Base-by-base conservation (phyloP, 1,284 basidiomycete species). In the Wallemia ichthyophaga region DNA sequence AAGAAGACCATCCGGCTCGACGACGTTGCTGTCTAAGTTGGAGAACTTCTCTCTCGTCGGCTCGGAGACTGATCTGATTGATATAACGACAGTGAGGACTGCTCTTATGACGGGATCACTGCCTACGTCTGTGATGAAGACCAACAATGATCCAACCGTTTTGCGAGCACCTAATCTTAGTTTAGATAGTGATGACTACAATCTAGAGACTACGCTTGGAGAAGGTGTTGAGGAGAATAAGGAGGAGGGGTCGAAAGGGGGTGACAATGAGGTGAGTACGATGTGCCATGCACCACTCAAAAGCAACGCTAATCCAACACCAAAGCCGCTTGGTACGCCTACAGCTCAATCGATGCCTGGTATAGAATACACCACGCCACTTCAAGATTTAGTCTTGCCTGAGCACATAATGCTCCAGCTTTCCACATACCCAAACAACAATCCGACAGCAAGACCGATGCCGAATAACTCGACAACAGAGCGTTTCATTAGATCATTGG, bases 41-140 rank as follows among this genome's bases (percentile, higher is more conserved):
- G 91, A 96, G 68, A 96, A 98, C 67, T 78, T 85, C 0, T 85
- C 86, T 0, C 74, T 87, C 68, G 78, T 87, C 2, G 79, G 80
- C 0, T 74, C 83, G 1, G 87, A 86, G 0, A 85, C 88, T 65
- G 81, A 66, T 61, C 60, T 64, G 23, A 60, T 66, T 55, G 62
- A 62, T 23, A 64, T 64, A 56, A 65, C 65, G 11, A 37, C 60
- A 3, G 19, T 21, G 15, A 23, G 57, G 3, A 21, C 56, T 11
- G 58, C 62, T 7, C 61, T 60, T 2, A 54, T 60, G 32, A 57
- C 63, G 56, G 32, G 59, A 21, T 65, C 80, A 88, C 48, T 89
- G 86, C 85, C 81, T 78, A 27, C 27, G 15, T 60, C 62, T 2
- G 60, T 67, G 25, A 63, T 62, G 15, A 64, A 65, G 17, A 65